A percentile compares a stretch with the other conserved stretches of the same genome.
These are phyloP conservation scores for Fusarium continuum DNA, from an alignment of 2,329 filamentous ascomycete species.

Conservation along the genomic window DNA sequence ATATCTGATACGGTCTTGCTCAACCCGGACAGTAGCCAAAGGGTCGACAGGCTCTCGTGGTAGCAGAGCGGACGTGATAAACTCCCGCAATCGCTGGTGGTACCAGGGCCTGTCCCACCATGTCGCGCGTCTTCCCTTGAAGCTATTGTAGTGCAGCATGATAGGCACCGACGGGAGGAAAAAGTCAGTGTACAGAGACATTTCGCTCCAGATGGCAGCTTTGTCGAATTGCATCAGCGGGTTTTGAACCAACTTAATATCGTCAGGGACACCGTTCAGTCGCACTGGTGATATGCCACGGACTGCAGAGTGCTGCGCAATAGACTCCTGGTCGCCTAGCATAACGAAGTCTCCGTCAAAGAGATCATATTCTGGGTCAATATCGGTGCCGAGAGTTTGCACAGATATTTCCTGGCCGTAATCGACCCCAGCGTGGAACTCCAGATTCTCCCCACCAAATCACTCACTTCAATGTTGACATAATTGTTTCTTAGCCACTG, in stretches of 20 bases:
- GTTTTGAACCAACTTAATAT: not conserved
- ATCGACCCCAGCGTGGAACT: not conserved
- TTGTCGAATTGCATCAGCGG: not conserved
- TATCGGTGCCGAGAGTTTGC: not conserved
- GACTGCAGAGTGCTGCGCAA: not conserved
- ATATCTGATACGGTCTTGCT: not conserved
- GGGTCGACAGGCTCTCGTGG: not conserved
- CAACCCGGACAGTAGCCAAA: not conserved
- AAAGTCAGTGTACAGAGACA: constrained; percentile 1
- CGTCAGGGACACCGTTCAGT: not conserved
- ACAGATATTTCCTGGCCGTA: not conserved
- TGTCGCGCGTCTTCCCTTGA: not conserved
- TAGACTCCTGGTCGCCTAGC: not conserved
- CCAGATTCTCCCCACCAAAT: not conserved
- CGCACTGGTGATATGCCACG: not conserved
- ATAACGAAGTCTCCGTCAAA: not conserved
- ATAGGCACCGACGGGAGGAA: not conserved
- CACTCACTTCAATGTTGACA: accelerated
- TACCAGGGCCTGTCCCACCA: constrained; percentile 15
- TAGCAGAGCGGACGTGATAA: not conserved
- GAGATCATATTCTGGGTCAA: not conserved
- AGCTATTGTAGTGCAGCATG: not conserved
- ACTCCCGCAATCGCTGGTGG: not conserved
- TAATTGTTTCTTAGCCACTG: not conserved
- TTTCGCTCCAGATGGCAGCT: not conserved